A percentile compares a stretch with the other conserved stretches of the same genome.
phyloP scores from a whole-genome alignment of 768 basidiomycete species.

The Trametes coccinea region DNA sequence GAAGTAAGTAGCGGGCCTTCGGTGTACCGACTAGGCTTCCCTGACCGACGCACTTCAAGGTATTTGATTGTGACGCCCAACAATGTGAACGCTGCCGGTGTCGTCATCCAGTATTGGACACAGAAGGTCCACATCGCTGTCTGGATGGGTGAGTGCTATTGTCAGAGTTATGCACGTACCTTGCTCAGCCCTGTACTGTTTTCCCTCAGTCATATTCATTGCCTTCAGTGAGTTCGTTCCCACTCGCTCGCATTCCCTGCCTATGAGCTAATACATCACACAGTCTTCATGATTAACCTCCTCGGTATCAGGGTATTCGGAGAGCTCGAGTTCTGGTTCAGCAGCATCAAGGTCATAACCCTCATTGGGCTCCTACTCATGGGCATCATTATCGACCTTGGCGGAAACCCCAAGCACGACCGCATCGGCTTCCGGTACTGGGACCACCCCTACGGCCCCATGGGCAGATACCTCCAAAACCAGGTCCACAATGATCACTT shows the following conservation, averaged over 20 bases:
- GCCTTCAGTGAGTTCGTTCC: constrained; percentile 44
- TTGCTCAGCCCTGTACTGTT: background rate
- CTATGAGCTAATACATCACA: background rate
- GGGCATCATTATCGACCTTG: constrained; percentile 65
- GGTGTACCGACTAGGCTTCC: constrained; percentile 17
- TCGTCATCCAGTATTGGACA: constrained; percentile 40
- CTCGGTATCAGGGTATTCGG: constrained; percentile 68
- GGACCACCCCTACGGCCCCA: constrained; percentile 55
- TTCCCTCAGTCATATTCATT: constrained; percentile 53
- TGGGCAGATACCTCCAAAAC: constrained; percentile 51
- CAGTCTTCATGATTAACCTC: constrained; percentile 57
- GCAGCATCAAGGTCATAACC: constrained; percentile 62
- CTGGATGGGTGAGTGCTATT: constrained; percentile 54
- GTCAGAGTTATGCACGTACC: too few species aligned
- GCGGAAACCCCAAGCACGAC: constrained; percentile 42
- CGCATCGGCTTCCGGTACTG: constrained; percentile 40
- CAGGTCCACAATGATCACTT: constrained; percentile 51
- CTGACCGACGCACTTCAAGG: constrained; percentile 17
- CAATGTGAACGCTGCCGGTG: constrained; percentile 63
- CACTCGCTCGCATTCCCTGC: too few species aligned
- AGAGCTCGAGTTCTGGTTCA: constrained; percentile 76
- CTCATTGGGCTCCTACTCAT: constrained; percentile 51
- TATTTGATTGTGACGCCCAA: constrained; percentile 66
- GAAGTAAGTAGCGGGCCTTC: constrained; percentile 35
- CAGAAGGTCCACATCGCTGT: constrained; percentile 42